A percentile compares a stretch with the other conserved stretches of the same genome.
Conservation (phyloP, 345 rosid species). For the Eucalyptus cloeziana region DNA sequence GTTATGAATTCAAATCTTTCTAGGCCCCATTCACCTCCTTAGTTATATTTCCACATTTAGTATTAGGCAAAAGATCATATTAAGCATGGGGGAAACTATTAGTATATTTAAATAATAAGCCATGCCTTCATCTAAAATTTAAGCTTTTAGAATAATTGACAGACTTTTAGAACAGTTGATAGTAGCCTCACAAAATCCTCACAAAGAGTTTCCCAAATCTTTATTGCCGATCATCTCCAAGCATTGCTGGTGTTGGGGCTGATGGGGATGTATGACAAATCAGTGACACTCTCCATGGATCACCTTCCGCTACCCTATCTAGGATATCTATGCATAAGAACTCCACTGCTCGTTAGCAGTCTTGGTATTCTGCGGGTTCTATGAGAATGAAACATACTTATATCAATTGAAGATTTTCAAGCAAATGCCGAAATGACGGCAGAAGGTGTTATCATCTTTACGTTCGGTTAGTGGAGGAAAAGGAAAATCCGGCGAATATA, state of each 20-base stretch:
- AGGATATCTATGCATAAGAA: neutral
- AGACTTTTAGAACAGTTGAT: rapidly evolving
- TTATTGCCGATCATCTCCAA: neutral
- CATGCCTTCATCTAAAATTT: too few relatives aligned
- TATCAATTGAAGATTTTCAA: neutral
- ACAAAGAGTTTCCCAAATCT: neutral
- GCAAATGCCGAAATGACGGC: neutral
- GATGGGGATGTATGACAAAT: neutral
- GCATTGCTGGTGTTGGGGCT: neutral
- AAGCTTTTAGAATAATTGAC: too few relatives aligned
- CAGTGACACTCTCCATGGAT: neutral
- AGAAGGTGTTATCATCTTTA: neutral
- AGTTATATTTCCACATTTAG: too few relatives aligned
- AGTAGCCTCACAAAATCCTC: too few relatives aligned
- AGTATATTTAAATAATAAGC: too few relatives aligned
- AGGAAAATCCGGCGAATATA: neutral
- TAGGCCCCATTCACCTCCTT: too few relatives aligned
- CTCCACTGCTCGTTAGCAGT: neutral
- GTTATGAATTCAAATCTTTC: too few relatives aligned
- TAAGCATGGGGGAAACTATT: too few relatives aligned
- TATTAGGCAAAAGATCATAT: too few relatives aligned
- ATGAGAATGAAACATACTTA: neutral
- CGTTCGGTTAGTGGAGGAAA: neutral
- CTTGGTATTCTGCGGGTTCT: neutral
- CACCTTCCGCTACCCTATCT: neutral